phyloP scores from a whole-genome alignment of 371 early-diverging fungal species.

The Saksenaea oblongispora region DNA sequence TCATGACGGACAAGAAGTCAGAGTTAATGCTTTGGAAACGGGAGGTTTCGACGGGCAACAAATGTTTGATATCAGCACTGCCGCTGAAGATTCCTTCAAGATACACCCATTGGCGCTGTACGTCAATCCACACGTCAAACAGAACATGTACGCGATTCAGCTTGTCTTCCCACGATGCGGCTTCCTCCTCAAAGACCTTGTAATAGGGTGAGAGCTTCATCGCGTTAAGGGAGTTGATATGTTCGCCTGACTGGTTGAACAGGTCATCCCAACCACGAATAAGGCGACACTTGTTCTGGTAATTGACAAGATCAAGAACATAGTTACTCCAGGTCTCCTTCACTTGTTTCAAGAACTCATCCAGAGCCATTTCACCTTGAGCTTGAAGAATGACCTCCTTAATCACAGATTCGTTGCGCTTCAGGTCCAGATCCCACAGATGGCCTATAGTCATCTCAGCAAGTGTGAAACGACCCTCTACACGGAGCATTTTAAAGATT shows the following conservation, averaged over 20 bases:
- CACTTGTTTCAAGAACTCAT: slow-evolving; percentile 92
- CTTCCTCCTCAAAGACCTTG: slow-evolving; percentile 98
- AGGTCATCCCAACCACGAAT: slow-evolving; percentile 98
- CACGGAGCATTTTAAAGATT: slow-evolving; percentile 81
- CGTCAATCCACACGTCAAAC: slow-evolving; percentile 99
- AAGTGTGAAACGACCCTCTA: slow-evolving; percentile 70
- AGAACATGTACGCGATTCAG: slow-evolving; percentile 93
- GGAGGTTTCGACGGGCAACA: slow-evolving; percentile 92
- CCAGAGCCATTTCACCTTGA: slow-evolving; percentile 99
- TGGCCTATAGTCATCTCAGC: slow-evolving; percentile 92
- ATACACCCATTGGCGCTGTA: slow-evolving; percentile 99
- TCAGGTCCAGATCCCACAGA: slow-evolving; percentile 93
- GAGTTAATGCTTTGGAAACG: slow-evolving; percentile 96
- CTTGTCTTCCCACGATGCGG: slow-evolving; percentile 93
- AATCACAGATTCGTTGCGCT: slow-evolving; percentile 80
- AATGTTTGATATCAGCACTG: slow-evolving; percentile 94
- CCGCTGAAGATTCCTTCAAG: slow-evolving; percentile 97
- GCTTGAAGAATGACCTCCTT: slow-evolving; percentile 90
- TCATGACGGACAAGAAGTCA: slow-evolving; percentile 97
- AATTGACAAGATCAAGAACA: slow-evolving; percentile 91
- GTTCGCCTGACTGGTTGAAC: slow-evolving; percentile 94
- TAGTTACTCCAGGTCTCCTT: slow-evolving; percentile 92
- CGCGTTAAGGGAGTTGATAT: slow-evolving; percentile 91
- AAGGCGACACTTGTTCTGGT: slow-evolving; percentile 95
- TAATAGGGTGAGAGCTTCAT: slow-evolving; percentile 98